Evolutionary conservation across 306 rosid genomes (phyloP), one percentile per base, ranked within the genome.

Genomic region (Fragaria ananassa): DNA sequence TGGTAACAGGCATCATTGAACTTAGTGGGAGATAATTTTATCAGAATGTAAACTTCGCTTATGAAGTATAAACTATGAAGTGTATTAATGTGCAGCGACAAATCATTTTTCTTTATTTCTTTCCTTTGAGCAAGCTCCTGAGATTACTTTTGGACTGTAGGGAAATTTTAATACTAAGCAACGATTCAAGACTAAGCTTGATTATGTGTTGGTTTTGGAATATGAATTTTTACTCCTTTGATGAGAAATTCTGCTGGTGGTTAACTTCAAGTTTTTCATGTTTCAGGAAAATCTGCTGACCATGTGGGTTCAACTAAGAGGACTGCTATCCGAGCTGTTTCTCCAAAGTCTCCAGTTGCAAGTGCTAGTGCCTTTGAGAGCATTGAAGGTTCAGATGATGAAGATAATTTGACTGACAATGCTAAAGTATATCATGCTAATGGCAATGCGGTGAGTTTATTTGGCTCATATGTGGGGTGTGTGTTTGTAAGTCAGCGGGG

Each of bases 281-380:
- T 86, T 76, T 71, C 91, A 93, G 98, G 91, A 70, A 96, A 93
- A 82, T 73, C 88, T 42, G 77, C 88, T 19, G 60, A 50, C 62
- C 86, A 63, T 57, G 53, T 76, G 64, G 85, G 78, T 78, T 73
- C 91, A 67, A 71, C 83, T 41, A 88, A 88, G 91, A 91, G 88
- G 80, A 86, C 50, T 18, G 44, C 76, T 51, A 71, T 91, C 68
- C 80, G 93, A 83, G 80, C 91, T 72, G 85, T 83, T 68, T 89
- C 98, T 77, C 97, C 98, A 25, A 96, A 88, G 83, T 92, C 99
- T 47, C 99, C 99, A 27, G 97, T 85, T 89, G 93, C 90, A 86
- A 96, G 99, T 86, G 94, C 84, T 39, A 89, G 93, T 77, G 98
- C 93, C 72, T 93, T 93, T 57, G 99, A 91, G 81, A 96, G 99